A percentile compares a stretch with the other conserved stretches of the same genome.
These are phyloP conservation scores for Pleodorina starrii DNA, from an alignment of 139 green algal species.

Conservation along the genomic window DNA sequence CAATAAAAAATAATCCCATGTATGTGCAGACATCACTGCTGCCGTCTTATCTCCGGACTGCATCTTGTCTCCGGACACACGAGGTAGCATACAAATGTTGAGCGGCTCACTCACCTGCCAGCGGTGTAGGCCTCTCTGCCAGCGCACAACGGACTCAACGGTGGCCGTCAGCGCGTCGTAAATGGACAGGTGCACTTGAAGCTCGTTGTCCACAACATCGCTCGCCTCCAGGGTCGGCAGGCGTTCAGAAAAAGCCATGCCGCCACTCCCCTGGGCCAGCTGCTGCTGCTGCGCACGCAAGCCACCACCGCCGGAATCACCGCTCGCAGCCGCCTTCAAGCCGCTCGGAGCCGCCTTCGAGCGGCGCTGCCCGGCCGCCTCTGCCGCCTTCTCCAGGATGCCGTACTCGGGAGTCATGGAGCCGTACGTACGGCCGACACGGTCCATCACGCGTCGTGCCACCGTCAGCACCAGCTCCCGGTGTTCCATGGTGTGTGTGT, in stretches of 20 bases:
- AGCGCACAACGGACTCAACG: conserved; percentile 40
- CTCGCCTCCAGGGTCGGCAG: not conserved
- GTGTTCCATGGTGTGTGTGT: not conserved
- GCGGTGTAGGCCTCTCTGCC: conserved; percentile 47
- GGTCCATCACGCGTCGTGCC: conserved; percentile 28
- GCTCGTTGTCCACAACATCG: conserved; percentile 39
- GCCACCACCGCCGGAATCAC: too few relatives aligned
- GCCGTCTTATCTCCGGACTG: too few relatives aligned
- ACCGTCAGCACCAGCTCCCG: conserved; percentile 5
- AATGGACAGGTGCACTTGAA: conserved; percentile 43
- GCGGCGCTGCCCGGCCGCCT: not conserved
- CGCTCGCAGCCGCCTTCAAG: too few relatives aligned
- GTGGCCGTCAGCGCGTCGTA: conserved; percentile 33
- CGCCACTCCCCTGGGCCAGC: too few relatives aligned
- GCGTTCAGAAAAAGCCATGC: too few relatives aligned
- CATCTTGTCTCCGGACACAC: too few relatives aligned
- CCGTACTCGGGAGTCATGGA: not conserved
- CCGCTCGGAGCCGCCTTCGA: too few relatives aligned
- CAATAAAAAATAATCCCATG: too few relatives aligned
- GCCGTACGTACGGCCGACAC: conserved; percentile 25
- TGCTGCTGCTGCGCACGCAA: too few relatives aligned
- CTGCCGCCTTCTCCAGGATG: conserved; percentile 16
- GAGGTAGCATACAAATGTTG: too few relatives aligned
- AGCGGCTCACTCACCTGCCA: conserved; percentile 43
- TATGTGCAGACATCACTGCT: too few relatives aligned